A percentile compares a stretch with the other conserved stretches of the same genome.
phyloP scores from a whole-genome alignment of 1,139 yeast species.

The Nakaseomyces glabratus region DNA sequence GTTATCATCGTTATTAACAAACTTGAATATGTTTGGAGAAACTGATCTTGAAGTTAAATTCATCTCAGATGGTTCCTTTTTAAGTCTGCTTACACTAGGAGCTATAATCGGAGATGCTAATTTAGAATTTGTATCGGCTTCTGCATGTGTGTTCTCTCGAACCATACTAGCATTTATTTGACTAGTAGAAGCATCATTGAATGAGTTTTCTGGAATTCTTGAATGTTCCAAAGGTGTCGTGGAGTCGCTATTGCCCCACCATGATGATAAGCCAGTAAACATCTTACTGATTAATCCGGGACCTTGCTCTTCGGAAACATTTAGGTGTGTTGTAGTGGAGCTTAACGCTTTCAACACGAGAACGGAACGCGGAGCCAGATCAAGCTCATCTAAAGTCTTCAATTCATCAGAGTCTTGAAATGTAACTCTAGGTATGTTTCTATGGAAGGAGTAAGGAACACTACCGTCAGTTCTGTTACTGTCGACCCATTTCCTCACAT shows the following conservation, averaged over 20 bases:
- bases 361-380: slow-evolving; percentile 57
- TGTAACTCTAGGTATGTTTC: slow-evolving; percentile 38
- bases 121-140: slow-evolving; percentile 22
- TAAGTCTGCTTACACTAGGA: slow-evolving; percentile 4
- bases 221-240: not conserved
- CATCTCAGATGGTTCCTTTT: slow-evolving; percentile 18
- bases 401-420: slow-evolving; percentile 48
- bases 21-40: slow-evolving; percentile 26
- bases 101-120: slow-evolving; percentile 22
- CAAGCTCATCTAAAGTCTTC: slow-evolving; percentile 39
- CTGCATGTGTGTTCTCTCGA: slow-evolving; percentile 7
- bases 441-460: slow-evolving; percentile 40
- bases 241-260: slow-evolving; percentile 22
- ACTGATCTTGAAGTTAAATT: slow-evolving; percentile 22
- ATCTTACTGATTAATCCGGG: slow-evolving; percentile 30
- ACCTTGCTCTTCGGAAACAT: slow-evolving; percentile 20
- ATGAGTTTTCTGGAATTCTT: not conserved
- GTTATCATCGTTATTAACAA: slow-evolving; percentile 19
- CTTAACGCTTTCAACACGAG: slow-evolving; percentile 32
- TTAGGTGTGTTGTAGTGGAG: slow-evolving; percentile 4
- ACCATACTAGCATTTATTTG: too few species aligned
- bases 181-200: not conserved
- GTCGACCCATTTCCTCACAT: slow-evolving; percentile 60
- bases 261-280: slow-evolving; percentile 28
- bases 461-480: slow-evolving; percentile 41